Evolutionary conservation across 2,329 filamentous ascomycete species (phyloP), one percentile per base, ranked within the genome.

Genomic region (Apiospora rasikravindrae): DNA sequence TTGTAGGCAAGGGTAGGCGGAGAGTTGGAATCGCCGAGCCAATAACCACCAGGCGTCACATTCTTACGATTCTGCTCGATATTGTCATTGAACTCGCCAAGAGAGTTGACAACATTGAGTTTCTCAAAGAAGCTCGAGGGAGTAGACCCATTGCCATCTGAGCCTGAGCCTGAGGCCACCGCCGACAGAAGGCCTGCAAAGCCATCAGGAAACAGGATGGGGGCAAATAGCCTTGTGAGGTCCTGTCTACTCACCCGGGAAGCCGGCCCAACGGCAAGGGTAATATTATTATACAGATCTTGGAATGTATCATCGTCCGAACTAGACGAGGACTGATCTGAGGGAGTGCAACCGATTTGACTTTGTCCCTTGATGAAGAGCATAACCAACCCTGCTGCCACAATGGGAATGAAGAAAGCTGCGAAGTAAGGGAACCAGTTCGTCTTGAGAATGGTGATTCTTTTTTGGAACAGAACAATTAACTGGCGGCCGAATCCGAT

Each of bases 1-100:
- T 89, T 85, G 84, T 93, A 97, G 0, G 92, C 91, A 74, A 96
- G 86, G 0, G 91, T 92, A 0, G 94, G 90, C 1, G 86, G 81
- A 1, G 87, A 87, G 47, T 80, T 84, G 24, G 84, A 84, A 70
- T 92, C 89, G 26, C 91, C 92, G 1, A 97, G 84, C 86, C 93
- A 98, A 79, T 96, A 88, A 0, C 92, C 95, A n/a, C 92, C 94
- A 0, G 93, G 94, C 0, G 89, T 92, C 53, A 96, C 87, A 70
- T 91, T 92, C 69, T 84, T 86, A 79, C 91, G 94, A 45, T 91
- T 87, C 8, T 85, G 82, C 4, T 84, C 77, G 68, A 98, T 88
- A 74, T 88, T 92, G 33, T 86, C 79, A 71, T 92, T 90, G 81
- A 97, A 97, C 0, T 92, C 88, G 40, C 87, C 83, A 8, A 94